These are phyloP conservation scores for Hylodesmum podocarpum DNA, from an alignment of 306 rosid species.

Conservation along the genomic window DNA sequence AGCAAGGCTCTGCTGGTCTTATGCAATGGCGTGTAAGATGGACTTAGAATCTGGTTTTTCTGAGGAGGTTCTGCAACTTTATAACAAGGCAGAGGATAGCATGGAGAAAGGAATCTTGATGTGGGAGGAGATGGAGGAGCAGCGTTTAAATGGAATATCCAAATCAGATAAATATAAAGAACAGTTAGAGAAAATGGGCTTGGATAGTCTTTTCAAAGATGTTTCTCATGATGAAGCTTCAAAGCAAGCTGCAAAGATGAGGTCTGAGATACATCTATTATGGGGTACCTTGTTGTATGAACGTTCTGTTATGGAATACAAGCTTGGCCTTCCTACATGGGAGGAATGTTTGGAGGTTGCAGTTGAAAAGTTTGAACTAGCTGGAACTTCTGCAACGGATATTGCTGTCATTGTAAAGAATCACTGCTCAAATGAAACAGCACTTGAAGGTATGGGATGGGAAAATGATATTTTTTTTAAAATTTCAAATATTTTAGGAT, in stretches of 20 bases:
- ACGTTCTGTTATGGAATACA: slow-evolving; percentile 83
- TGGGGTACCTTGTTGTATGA: slow-evolving; percentile 84
- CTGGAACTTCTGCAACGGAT: slow-evolving; percentile 81
- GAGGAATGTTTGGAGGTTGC: slow-evolving; percentile 87
- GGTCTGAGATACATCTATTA: slow-evolving; percentile 65
- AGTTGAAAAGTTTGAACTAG: slow-evolving; percentile 84
- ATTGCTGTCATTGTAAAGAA: slow-evolving; percentile 28
- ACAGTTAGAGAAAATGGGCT: slow-evolving; percentile 65
- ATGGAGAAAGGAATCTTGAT: slow-evolving; percentile 76
- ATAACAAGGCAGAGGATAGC: slow-evolving; percentile 86
- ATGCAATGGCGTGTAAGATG: slow-evolving; percentile 55
- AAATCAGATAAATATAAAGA: slow-evolving; percentile 59
- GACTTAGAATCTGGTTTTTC: slow-evolving; percentile 52
- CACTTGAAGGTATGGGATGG: slow-evolving; percentile 10
- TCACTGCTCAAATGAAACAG: slow-evolving; percentile 21
- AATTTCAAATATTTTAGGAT: neutral
- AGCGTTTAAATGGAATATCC: slow-evolving; percentile 71
- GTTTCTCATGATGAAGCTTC: slow-evolving; percentile 63
- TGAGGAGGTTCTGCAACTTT: slow-evolving; percentile 68
- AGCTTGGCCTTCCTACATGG: slow-evolving; percentile 71
- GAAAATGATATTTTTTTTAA: neutral
- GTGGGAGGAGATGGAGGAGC: slow-evolving; percentile 86
- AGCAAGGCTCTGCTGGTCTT: slow-evolving; percentile 84
- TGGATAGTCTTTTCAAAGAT: slow-evolving; percentile 53
- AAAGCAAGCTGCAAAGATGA: slow-evolving; percentile 72